Conservation (phyloP, 768 basidiomycete species). For the Amanita jacksonii region DNA sequence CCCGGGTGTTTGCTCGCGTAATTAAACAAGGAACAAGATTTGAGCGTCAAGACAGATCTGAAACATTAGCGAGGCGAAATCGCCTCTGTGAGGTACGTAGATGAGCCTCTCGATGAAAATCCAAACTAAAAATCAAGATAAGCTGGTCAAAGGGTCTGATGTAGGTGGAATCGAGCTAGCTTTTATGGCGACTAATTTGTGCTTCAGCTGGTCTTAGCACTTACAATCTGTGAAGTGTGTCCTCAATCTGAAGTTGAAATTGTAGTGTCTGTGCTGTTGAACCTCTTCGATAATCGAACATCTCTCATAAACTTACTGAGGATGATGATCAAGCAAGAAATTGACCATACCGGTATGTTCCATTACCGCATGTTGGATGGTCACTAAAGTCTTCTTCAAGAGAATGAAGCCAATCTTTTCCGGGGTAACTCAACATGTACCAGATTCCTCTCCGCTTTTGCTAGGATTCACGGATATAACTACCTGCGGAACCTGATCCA, state of each 20-base stretch:
- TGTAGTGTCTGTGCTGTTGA: slow-evolving; percentile 78
- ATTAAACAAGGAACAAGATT: slow-evolving; percentile 76
- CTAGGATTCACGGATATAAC: slow-evolving; percentile 83
- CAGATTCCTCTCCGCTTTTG: slow-evolving; percentile 80
- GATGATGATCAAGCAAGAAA: slow-evolving; percentile 78
- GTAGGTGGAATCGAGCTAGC: slow-evolving; percentile 29
- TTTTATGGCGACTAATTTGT: not conserved
- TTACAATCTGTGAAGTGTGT: slow-evolving; percentile 85
- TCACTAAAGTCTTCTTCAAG: slow-evolving; percentile 28
- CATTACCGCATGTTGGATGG: not conserved
- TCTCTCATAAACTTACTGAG: slow-evolving; percentile 69
- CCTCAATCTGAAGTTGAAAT: slow-evolving; percentile 72
- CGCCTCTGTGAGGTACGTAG: slow-evolving; percentile 49
- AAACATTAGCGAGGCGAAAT: slow-evolving; percentile 36
- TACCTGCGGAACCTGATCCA: slow-evolving; percentile 76
- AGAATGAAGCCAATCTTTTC: slow-evolving; percentile 74
- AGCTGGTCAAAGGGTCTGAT: slow-evolving; percentile 70
- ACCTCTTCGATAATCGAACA: slow-evolving; percentile 73
- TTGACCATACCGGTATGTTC: slow-evolving; percentile 58
- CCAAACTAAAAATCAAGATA: not conserved
- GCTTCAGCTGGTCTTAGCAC: slow-evolving; percentile 59
- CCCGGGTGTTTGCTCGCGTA: slow-evolving; percentile 76
- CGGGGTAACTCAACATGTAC: slow-evolving; percentile 82
- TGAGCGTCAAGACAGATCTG: slow-evolving; percentile 44
- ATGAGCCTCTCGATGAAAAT: not conserved